Percentiles rank a stretch among this genome's conserved stretches.
Evolutionary conservation across 1,284 basidiomycete genomes (phyloP).

Genomic region (Cutaneotrichosporon mucoides): DNA sequence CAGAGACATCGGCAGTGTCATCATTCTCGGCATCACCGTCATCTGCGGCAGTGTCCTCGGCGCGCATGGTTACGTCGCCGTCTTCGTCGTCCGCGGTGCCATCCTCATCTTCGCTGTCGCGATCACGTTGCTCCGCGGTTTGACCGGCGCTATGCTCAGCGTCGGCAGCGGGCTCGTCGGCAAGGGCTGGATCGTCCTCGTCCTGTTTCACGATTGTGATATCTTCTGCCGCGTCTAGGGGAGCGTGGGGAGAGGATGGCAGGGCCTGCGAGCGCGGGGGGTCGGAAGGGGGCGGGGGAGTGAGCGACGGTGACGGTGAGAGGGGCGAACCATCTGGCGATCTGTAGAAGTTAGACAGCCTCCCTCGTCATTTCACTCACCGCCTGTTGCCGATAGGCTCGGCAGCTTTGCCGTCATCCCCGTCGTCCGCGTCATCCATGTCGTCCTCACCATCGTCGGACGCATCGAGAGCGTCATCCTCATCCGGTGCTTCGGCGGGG

Average conservation of each 20-base stretch:
- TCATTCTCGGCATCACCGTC: not conserved
- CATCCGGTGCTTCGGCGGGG: conserved; percentile 6
- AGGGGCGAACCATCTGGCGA: conserved; percentile 1
- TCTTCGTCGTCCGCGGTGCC: conserved; percentile 18
- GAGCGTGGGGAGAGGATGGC: conserved; percentile 12
- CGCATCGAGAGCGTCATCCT: conserved; percentile 8
- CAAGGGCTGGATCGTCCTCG: not conserved
- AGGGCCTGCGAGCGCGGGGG: conserved; percentile 16
- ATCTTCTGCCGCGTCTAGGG: conserved; percentile 3
- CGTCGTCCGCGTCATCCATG: not conserved
- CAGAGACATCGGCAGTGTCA: not conserved
- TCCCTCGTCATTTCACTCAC: not conserved
- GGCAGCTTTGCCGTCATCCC: conserved; percentile 1
- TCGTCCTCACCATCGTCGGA: conserved; percentile 4
- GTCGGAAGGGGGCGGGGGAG: conserved; percentile 26
- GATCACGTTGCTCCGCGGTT: not conserved
- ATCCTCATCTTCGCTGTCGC: conserved; percentile 2
- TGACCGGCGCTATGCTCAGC: not conserved
- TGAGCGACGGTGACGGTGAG: conserved; percentile 25
- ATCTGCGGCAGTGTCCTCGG: conserved; percentile 6
- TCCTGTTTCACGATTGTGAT: not conserved
- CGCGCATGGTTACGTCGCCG: conserved; percentile 24
- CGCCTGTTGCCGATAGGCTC: not conserved
- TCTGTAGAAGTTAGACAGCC: conserved; percentile 1
- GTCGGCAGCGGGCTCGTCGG: not conserved